Base-by-base conservation (phyloP, 352 stramenopile species). In the Pythium dissimile region DNA sequence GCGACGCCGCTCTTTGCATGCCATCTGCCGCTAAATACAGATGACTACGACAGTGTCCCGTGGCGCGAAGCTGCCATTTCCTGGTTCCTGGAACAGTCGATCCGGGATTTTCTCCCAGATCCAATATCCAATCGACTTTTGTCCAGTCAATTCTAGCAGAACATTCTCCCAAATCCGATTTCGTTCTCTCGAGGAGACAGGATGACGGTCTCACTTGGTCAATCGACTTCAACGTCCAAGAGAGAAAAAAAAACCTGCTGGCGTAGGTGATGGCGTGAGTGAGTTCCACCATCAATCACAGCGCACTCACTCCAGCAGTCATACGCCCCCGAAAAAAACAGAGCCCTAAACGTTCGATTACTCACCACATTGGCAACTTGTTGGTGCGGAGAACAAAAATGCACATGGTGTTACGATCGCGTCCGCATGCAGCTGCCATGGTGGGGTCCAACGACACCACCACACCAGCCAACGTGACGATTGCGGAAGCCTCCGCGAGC, bases 131-230 rank as follows among this genome's bases (percentile, higher is more conserved):
- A 30, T 12, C 6, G 34, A 4, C 39, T 5, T 24, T 16, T 34
- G 26, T 16, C 30, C n/a, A 2, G 2, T 50, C 21, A 16, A 15
- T 35, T 50, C n/a, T 6, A 5, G 6, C 12, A 9, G 0, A 3
- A 34, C 24, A 23, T 44, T 56, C 48, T 56, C 16, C 47, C 13
- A 56, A 34, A 56, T 56, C 20, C 8, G 37, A 56, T 56, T 34
- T 52, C 23, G 21, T 27, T 38, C 45, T 24, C 16, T 52, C 24
- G 31, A n/a, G n/a, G n/a, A n/a, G n/a, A n/a, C n/a, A n/a, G n/a
- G n/a, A n/a, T n/a, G n/a, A n/a, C n/a, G n/a, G n/a, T n/a, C n/a
- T n/a, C n/a, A n/a, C n/a, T n/a, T n/a, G n/a, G n/a, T n/a, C n/a
- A n/a, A n/a, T 15, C n/a, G 6, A 23, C 20, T 27, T 23, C n/a